A percentile compares a stretch with the other conserved stretches of the same genome.
These are phyloP conservation scores for Pisolithus thermaeus DNA, from an alignment of 1,284 basidiomycete genomes.

Conservation along the genomic window DNA sequence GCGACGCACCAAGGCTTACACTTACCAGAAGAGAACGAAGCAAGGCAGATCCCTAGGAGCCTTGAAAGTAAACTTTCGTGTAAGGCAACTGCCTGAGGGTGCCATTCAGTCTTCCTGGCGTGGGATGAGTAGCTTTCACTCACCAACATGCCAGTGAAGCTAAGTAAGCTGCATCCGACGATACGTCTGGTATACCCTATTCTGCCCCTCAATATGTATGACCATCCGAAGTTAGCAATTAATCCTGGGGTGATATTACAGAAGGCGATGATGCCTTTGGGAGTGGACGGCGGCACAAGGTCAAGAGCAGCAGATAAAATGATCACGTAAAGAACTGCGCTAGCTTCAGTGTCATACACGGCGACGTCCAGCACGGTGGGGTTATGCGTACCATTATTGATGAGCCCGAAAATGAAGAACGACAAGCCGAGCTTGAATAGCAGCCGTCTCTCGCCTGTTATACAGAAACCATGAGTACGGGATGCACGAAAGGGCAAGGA, in stretches of 20 bases:
- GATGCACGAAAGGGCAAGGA: conserved; percentile 4
- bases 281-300: conserved; percentile 84
- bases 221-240: conserved; percentile 88
- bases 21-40: conserved; percentile 84
- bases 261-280: conserved; percentile 90
- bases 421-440: conserved; percentile 37
- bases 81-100: conserved; percentile 68
- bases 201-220: conserved; percentile 78
- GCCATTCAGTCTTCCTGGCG: not conserved
- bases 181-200: conserved; percentile 76
- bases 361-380: not conserved
- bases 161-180: conserved; percentile 69
- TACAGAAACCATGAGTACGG: conserved; percentile 12
- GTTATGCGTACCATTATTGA: conserved; percentile 45
- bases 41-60: conserved; percentile 81
- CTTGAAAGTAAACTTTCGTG: conserved; percentile 68
- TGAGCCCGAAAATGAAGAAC: conserved; percentile 54
- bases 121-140: conserved; percentile 9
- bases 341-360: not conserved
- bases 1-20: not conserved
- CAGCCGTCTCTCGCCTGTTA: conserved; percentile 14
- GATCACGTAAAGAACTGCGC: conserved; percentile 84
- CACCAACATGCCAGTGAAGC: conserved; percentile 80
- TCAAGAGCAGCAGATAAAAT: conserved; percentile 95
- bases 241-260: conserved; percentile 85